These are phyloP conservation scores for Hydnomerulius pinastri DNA, from an alignment of 768 basidiomycete species.

Conservation along the genomic window DNA sequence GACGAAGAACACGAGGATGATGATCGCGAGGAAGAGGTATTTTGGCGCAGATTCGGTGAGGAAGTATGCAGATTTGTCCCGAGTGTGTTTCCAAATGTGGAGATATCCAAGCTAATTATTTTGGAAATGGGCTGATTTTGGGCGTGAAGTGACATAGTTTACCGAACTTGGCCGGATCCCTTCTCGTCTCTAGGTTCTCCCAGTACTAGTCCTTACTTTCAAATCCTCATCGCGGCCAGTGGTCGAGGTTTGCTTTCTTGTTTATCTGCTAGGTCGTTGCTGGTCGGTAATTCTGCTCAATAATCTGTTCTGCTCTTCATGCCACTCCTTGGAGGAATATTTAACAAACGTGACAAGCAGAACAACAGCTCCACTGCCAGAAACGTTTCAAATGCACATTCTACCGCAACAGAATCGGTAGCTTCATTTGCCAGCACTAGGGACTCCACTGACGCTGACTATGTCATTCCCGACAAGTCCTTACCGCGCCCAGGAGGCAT, in stretches of 20 bases:
- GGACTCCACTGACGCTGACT: conserved; percentile 34
- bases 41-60: not conserved
- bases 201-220: too few relatives aligned
- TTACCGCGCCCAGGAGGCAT: conserved; percentile 4
- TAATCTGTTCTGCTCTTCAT: conserved; percentile 14
- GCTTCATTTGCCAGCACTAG: conserved; percentile 15
- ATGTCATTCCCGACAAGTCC: conserved; percentile 29
- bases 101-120: conserved; percentile 2
- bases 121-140: not conserved
- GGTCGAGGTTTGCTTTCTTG: conserved; percentile 14
- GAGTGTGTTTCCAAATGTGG: conserved; percentile 5
- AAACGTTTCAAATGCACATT: not conserved
- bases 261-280: conserved; percentile 8
- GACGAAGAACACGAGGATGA: not conserved
- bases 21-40: not conserved
- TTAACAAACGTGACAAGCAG: conserved; percentile 25
- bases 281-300: conserved; percentile 10
- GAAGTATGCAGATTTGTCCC: not conserved
- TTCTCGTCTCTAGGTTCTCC: not conserved
- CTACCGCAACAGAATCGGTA: conserved; percentile 14
- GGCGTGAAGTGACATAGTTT: not conserved
- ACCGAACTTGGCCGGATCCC: not conserved
- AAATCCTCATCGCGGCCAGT: not conserved
- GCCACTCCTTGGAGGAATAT: conserved; percentile 32
- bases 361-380: conserved; percentile 2